Evolutionary conservation across 1,284 basidiomycete species (phyloP), one percentile per base, ranked within the genome.

Genomic region (Papiliotrema nemorosa): DNA sequence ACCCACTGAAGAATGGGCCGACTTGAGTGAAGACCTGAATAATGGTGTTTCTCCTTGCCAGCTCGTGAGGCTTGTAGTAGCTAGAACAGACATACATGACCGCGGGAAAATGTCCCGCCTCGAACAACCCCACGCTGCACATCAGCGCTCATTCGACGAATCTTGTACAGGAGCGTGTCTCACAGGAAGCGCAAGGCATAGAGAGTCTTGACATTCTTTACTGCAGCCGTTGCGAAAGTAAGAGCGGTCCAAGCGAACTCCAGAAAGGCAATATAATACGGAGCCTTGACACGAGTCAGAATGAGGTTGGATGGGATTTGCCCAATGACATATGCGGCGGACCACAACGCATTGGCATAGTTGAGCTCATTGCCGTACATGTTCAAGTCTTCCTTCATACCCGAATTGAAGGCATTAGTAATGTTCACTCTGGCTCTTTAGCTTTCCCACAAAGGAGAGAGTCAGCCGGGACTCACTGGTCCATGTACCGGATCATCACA

Each of bases 311-410:
- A 50, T 22, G 58, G 58, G 21, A 66, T 59, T 42, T 66, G 63
- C 13, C 63, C 62, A 33, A 63, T 53, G n/a, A 62, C 60, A 44
- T 65, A 65, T 20, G 60, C 63, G 10, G 62, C 62, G 22, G 43
- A 48, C 64, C 64, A 64, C 35, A 66, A 47, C 2, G 62, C 62
- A 39, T 64, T 66, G 16, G 60, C 62, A 38, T 67, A 67, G 58
- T 39, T 39, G 14, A 57, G 47, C 25, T 39, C 37, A 20, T 39
- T 39, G 37, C 37, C 37, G 37, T 39, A 39, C 37, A 39, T 14
- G 37, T 39, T 39, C 14, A 39, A 20, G 9, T 12, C 10, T 51
- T 57, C 55, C 27, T 57, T 57, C 55, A 57, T 57, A 13, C 55
- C 55, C 18, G 48, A 53, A 24, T 57, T 62, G 53, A 62, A 62